Evolutionary conservation across 1,284 basidiomycete genomes (phyloP).

Genomic region (Moesziomyces parantarcticus): DNA sequence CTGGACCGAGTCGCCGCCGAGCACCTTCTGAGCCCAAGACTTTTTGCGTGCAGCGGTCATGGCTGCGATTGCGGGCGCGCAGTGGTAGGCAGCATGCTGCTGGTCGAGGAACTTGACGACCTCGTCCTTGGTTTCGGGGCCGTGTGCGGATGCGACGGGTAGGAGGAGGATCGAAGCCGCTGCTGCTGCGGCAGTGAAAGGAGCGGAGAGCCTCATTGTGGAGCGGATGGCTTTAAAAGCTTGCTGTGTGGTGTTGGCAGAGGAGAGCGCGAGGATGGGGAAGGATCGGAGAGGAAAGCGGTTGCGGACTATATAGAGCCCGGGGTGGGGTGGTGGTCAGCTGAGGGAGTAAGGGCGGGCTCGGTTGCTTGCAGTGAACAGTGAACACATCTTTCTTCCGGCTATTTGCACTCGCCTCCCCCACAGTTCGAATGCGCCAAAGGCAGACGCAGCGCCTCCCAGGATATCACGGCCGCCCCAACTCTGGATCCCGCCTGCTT

Average conservation of each 20-base stretch:
- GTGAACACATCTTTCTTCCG: conserved; percentile 25
- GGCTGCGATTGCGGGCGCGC: conserved; percentile 68
- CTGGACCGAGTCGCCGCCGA: conserved; percentile 57
- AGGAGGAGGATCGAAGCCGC: conserved; percentile 35
- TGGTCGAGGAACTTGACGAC: conserved; percentile 61
- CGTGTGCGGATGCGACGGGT: conserved; percentile 56
- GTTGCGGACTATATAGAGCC: background rate
- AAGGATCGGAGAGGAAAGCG: background rate
- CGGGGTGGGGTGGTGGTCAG: background rate
- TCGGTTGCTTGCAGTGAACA: background rate
- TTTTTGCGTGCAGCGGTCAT: conserved; percentile 65
- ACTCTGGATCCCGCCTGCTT: too few relatives aligned
- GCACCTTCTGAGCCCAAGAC: conserved; percentile 60
- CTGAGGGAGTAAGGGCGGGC: background rate
- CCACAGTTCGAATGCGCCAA: too few relatives aligned
- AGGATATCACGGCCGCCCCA: conserved; percentile 20
- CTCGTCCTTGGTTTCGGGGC: conserved; percentile 62
- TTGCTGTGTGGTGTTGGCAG: too few relatives aligned
- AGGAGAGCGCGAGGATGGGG: conserved; percentile 1
- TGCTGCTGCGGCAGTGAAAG: conserved; percentile 35
- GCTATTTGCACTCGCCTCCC: conserved; percentile 25
- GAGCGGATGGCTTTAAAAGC: background rate
- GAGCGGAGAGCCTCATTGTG: conserved; percentile 42
- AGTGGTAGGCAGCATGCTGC: conserved; percentile 68
- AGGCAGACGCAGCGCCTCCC: too few relatives aligned